Base-by-base conservation (phyloP, 768 basidiomycete species). In the Cantharellus cinnabarinus region DNA sequence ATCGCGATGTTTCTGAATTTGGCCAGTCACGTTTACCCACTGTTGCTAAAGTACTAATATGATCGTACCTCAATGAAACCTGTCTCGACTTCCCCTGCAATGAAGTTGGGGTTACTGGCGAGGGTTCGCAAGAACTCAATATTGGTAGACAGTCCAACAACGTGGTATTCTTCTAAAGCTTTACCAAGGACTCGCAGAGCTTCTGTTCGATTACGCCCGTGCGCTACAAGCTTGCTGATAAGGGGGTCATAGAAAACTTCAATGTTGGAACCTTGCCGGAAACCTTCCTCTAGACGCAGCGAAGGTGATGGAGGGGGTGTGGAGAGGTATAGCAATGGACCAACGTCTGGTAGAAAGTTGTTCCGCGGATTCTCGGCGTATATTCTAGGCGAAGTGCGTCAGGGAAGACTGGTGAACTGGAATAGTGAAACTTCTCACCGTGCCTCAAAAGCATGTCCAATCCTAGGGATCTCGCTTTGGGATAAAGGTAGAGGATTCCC, bases 311-410 rank as follows among this genome's bases (percentile, higher is more conserved):
- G 80, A 0, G 73, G 68, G 0, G 91, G 91, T 0, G 87, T 85
- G 0, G 85, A 83, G 56, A 91, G 78, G 68, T 90, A 83, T 3
- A 87, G 69, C 5, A 97, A 74, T 2, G 75, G 74, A 2, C 91
- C 91, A 20, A 87, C 91, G 66, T 95, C 91, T 0, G 91, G 91
- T 3, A 94, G 75, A 74, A 95, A 95, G 67, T 87, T 79, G 68
- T 91, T 89, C 61, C 89, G 80, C 29, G 91, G 93, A 64, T 89
- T 88, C 69, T 95, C 93, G 2, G 91, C 93, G 67, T 97, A 95
- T 62, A 97, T 93, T 20, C 58, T 59, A 34, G 35, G 14, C 10
- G 41, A 42, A 4, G 20, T n/a, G 20, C 39, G 40, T 57, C 5
- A 59, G 48, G 38, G 15, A 58, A 4, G 14, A 15, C 4, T 59